Percentiles rank a stretch among this genome's conserved stretches.
These are phyloP conservation scores for Penicillium nucicola DNA, from an alignment of 495 filamentous ascomycete genomes.

Conservation along the genomic window DNA sequence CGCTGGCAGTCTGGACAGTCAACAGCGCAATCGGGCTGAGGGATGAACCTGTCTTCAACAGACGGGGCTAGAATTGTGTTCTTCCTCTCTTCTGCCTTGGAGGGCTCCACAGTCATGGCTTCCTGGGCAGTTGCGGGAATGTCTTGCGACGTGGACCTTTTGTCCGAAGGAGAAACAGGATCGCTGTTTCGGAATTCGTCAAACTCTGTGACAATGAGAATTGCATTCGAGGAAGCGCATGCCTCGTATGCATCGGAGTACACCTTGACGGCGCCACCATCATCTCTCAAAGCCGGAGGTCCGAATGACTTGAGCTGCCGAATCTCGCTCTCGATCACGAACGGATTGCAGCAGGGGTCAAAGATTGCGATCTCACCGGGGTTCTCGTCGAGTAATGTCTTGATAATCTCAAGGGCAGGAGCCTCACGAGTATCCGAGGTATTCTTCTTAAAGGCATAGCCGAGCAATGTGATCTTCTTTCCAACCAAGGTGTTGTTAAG, in stretches of 20 bases:
- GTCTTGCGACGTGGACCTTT: not conserved
- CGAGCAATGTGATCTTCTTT: conserved; percentile 70
- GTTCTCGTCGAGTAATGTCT: conserved; percentile 57
- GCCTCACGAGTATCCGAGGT: conserved; percentile 72
- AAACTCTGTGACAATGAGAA: conserved; percentile 32
- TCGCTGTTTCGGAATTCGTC: conserved; percentile 20
- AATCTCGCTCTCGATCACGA: conserved; percentile 35
- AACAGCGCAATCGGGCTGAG: conserved; percentile 18
- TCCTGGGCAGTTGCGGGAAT: not conserved
- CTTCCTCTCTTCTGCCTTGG: no score
- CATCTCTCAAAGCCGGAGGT: conserved; percentile 2
- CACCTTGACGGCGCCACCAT: conserved; percentile 22
- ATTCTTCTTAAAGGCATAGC: conserved; percentile 76
- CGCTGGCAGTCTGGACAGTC: conserved; percentile 25
- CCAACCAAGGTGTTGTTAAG: conserved; percentile 63
- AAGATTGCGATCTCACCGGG: conserved; percentile 60
- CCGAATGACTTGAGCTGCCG: conserved; percentile 2
- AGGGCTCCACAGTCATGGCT: not conserved
- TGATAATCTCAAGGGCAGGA: conserved; percentile 63
- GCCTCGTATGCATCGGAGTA: conserved; percentile 35
- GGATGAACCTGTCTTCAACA: no score
- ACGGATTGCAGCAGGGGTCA: conserved; percentile 59
- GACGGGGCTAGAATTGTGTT: no score
- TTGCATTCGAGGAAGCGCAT: conserved; percentile 27
- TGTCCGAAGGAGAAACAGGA: not conserved